Conservation (phyloP, 768 basidiomycete species). For the Mrakia gelida region DNA sequence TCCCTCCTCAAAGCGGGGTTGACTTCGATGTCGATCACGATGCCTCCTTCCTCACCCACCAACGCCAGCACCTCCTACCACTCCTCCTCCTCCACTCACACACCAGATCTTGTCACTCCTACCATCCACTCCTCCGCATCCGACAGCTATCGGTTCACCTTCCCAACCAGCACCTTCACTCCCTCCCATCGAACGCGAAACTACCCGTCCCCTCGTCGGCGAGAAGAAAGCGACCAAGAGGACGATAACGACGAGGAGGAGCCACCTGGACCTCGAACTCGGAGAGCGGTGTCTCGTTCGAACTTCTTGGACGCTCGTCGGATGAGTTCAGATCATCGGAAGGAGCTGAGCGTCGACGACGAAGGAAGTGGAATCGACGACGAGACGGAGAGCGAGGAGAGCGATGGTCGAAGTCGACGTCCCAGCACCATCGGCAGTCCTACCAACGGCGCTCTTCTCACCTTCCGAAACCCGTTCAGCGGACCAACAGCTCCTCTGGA, state of each 20-base stretch:
- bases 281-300: background rate
- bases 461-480: background rate
- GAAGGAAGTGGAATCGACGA: slow-evolving; percentile 32
- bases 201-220: background rate
- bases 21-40: slow-evolving; percentile 25
- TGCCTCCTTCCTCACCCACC: background rate
- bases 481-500: background rate
- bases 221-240: slow-evolving; percentile 10
- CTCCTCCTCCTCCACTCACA: background rate
- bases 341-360: slow-evolving; percentile 17
- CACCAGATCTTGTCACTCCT: background rate
- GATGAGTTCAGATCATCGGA: slow-evolving; percentile 14
- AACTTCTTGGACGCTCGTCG: slow-evolving; percentile 21
- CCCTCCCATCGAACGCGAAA: background rate
- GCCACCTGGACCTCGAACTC: background rate
- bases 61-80: slow-evolving; percentile 11
- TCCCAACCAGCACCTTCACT: background rate
- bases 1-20: slow-evolving; percentile 24
- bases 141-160: background rate
- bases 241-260: slow-evolving; percentile 1
- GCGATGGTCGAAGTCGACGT: background rate
- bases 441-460: background rate
- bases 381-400: slow-evolving; percentile 30
- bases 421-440: background rate
- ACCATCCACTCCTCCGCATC: background rate